Evolutionary conservation across 805 yeast genomes (phyloP), one percentile per base, ranked within the genome.

Genomic region (Groenewaldozyma salmanticensis): DNA sequence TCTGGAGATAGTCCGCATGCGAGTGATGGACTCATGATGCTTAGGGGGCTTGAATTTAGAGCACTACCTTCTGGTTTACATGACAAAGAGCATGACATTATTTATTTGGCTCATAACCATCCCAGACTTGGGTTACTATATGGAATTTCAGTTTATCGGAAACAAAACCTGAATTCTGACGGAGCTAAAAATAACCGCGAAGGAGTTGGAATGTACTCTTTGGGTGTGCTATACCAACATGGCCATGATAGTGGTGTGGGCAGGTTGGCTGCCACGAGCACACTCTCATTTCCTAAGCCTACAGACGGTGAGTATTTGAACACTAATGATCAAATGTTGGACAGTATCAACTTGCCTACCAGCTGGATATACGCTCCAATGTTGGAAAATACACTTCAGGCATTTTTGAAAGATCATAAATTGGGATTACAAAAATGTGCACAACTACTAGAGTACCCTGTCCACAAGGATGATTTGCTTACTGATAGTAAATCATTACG

Each of bases 11-110:
- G n/a, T n/a, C n/a, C n/a, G n/a, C n/a, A n/a, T n/a, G 13, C 29
- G 11, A 24, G 29, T 9, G 35, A 31, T 21, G 22, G 21, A 31
- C 40, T 38, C 2, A 40, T 47, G 2, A 13, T 65, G 0, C 51
- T 74, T 20, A 57, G 65, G 22, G 70, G 71, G 9, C 52, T 79
- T 3, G 87, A 80, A 57, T 79, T 70, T 59, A 73, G 75, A 48
- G 65, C 78, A n/a, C 59, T 80, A 34, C 87, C 87, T 0, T 76
- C 84, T 0, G 86, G 88, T 1, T 61, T 78, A 2, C 87, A 80
- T 52, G 66, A 72, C 11, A 64, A 65, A 2, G 55, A 57, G 17
- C 42, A 51, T 11, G 87, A 80, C 52, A 70, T 73, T 1, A 65
- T 79, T 1, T 71, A 73, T 39, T 79, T 79, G 57, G 69, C 67